phyloP scores from a whole-genome alignment of 192 early-diverging fungal genomes.

The Piromyces finnis region DNA sequence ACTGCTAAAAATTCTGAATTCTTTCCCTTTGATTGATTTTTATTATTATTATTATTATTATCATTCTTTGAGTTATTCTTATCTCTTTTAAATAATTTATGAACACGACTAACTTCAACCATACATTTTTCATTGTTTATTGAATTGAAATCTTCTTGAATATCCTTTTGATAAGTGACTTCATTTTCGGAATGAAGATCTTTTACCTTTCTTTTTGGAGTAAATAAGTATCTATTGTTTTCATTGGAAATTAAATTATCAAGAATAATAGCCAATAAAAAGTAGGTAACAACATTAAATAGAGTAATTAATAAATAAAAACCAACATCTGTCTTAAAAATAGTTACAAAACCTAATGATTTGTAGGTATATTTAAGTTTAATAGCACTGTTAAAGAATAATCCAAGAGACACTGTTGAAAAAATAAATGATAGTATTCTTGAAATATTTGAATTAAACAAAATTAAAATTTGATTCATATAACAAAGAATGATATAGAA shows the following conservation, averaged over 20 bases:
- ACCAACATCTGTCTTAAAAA: background rate
- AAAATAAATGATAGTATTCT: background rate
- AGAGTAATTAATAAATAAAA: background rate
- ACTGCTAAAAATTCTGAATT: background rate
- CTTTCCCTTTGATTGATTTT: too few relatives aligned
- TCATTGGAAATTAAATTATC: background rate
- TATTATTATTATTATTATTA: too few relatives aligned
- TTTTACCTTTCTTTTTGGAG: background rate
- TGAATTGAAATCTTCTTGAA: background rate
- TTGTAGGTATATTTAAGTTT: background rate
- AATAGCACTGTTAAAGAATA: background rate
- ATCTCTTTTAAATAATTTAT: background rate
- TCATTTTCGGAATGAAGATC: background rate
- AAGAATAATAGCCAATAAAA: background rate
- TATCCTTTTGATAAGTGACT: background rate
- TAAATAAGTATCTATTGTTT: background rate
- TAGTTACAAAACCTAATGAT: background rate
- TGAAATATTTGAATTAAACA: background rate
- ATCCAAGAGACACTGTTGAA: background rate
- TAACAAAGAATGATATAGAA: background rate
- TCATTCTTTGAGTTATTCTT: too few relatives aligned
- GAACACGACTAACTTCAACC: background rate
- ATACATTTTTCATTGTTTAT: background rate
- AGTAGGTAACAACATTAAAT: background rate
- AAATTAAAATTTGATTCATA: background rate